Evolutionary conservation across 768 basidiomycete species (phyloP).

Genomic region (Lentinula aciculospora): DNA sequence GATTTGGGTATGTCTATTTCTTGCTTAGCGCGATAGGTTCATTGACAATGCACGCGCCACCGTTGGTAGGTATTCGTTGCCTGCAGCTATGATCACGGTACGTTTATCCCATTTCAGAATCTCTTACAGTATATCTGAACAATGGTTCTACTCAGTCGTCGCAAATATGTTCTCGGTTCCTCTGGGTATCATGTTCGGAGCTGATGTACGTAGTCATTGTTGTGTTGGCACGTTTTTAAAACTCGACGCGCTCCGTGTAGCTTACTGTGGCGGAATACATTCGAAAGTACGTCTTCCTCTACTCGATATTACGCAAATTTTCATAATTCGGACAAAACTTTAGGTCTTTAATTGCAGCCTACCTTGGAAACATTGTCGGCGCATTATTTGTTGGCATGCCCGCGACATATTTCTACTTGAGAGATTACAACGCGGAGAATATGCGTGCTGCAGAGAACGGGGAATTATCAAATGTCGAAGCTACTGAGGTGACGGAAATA

Average conservation of each 20-base stretch:
- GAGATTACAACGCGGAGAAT: conserved; percentile 38
- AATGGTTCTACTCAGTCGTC: conserved; percentile 35
- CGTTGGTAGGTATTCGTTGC: conserved; percentile 56
- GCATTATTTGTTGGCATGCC: conserved; percentile 61
- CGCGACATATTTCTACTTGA: conserved; percentile 57
- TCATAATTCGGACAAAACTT: neutral
- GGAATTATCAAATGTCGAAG: conserved; percentile 6
- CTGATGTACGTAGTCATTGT: conserved; percentile 38
- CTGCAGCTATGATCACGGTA: conserved; percentile 67
- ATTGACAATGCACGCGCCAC: neutral
- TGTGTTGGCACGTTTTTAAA: neutral
- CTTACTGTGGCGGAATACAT: conserved; percentile 54
- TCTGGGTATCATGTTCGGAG: conserved; percentile 65
- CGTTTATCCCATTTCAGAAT: neutral
- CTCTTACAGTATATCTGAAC: neutral
- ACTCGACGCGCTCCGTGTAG: conserved; percentile 19
- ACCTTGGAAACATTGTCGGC: conserved; percentile 64
- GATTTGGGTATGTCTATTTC: conserved; percentile 51
- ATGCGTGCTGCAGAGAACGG: conserved; percentile 35
- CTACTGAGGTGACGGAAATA: neutral
- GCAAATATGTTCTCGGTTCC: conserved; percentile 78
- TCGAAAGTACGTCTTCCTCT: conserved; percentile 38
- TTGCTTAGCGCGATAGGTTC: neutral
- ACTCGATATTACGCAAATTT: neutral
- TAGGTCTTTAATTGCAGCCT: conserved; percentile 60